Evolutionary conservation across 2,329 filamentous ascomycete species (phyloP), one percentile per base, ranked within the genome.

Genomic region (Hysterium pulicare): DNA sequence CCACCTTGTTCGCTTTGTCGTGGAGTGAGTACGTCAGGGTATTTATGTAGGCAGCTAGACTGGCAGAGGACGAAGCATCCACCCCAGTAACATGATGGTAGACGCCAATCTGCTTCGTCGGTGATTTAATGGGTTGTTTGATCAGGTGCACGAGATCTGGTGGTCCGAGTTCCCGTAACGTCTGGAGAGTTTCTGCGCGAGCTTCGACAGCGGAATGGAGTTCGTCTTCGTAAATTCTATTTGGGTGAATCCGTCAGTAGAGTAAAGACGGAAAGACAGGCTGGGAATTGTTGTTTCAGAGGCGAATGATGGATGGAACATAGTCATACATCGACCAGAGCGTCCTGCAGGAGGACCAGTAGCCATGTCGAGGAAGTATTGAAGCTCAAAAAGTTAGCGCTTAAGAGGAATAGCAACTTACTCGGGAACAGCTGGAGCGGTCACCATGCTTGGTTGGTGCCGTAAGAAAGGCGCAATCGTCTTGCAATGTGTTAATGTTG

Each of bases 81-180:
- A 96, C 84, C 47, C 93, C 93, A 30, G 90, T 95, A 56, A 96
- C 90, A 82, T 98, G 93, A 68, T 98, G 93, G 66, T 98, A 98
- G 42, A 96, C 84, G 46, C 93, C 93, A 48, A 83, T 84, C 72
- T 81, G 78, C 49, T 77, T 79, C 40, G 70, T 74, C 16, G 73
- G 64, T 41, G 75, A 75, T 63, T 81, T 81, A 59, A 78, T 71
- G 9, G 79, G 77, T 59, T 83, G 80, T 64, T 96, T 97, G 58
- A 95, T 81, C 44, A 98, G 79, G 71, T 98, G 93, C 30, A 97
- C 91, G 21, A 98, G 79, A 69, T 98, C 93, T 41, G 93, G 93
- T 20, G 93, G 93, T 32, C 93, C 93, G 44, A 98, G 81, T 76
- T 98, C 93, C 62, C 93, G 86, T 50, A 98, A 77, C 36, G 83